Evolutionary conservation across 176 grass and related monocot genomes (phyloP), one percentile per base, ranked within the genome.

Genomic region (Cocos nucifera): DNA sequence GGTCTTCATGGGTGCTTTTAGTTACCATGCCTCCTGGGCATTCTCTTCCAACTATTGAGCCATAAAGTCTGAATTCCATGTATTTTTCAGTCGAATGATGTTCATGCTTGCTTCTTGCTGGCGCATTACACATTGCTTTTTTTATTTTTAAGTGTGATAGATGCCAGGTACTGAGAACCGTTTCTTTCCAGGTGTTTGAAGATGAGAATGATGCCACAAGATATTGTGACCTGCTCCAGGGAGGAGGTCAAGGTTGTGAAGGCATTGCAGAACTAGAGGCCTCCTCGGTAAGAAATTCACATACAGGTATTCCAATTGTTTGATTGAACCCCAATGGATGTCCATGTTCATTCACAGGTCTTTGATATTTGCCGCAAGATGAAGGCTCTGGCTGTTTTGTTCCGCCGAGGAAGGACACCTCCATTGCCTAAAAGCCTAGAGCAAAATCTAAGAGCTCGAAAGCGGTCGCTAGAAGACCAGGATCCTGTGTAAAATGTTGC

Each of bases 201-300:
- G 93, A 92, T 24, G 66, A 92, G 77, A 67, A 86, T 50, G 93
- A 98, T 63, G 93, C 93, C 66, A 72, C 63, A 51, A 98, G 71
- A 60, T 92, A 98, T 53, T 92, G 87, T 61, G 87, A 98, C 59
- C 32, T 98, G 57, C 80, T 98, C 51, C 62, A 92, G 63, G 93
- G 83, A 19, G 86, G 75, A 9, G 83, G 91, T 72, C 86, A 95
- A 71, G 91, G 93, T 10, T 98, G 84, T 0, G 84, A 98, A 49
- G 93, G 87, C 54, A 92, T 98, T 77, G 93, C 87, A 64, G 87
- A 98, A 70, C 56, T 98, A 25, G 93, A 98, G 51, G 93, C 93
- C 4, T 92, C 93, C 75, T 98, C 87, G 2, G 93, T 92, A 79
- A 92, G 81, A 67, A 44, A 14, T 14, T 44, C 10, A 44, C 35